Conservation (phyloP, 2,329 filamentous ascomycete genomes). For the Hymenoscyphus albidus region DNA sequence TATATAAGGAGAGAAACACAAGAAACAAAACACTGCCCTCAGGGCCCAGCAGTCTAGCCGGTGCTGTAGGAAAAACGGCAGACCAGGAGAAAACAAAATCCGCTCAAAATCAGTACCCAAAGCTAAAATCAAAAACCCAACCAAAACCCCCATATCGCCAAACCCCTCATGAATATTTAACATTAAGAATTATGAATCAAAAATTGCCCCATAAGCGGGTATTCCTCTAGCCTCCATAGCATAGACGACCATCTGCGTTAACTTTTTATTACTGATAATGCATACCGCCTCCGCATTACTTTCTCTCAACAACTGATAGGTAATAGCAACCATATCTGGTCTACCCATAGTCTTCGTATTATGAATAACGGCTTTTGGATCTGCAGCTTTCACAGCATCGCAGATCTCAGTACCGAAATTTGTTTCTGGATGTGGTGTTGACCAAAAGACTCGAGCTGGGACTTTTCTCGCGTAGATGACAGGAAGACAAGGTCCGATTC, state of each 20-base stretch:
- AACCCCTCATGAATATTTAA: not conserved
- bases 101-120: not conserved
- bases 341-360: conserved; percentile 36
- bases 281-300: conserved; percentile 39
- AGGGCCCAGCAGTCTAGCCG: not conserved
- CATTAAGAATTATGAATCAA: conserved; percentile 23
- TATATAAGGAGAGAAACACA: not conserved
- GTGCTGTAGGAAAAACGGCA: not conserved
- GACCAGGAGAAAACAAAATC: not conserved
- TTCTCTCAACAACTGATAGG: conserved; percentile 31
- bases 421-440: conserved; percentile 34
- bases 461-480: conserved; percentile 27
- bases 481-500: conserved; percentile 63
- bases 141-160: not conserved
- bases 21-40: not conserved
- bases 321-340: conserved; percentile 35
- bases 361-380: conserved; percentile 35
- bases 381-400: conserved; percentile 31
- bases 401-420: conserved; percentile 37
- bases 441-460: conserved; percentile 36
- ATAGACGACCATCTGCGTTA: conserved; percentile 39
- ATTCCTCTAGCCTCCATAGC: conserved; percentile 38
- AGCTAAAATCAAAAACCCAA: not conserved
- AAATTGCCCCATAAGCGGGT: conserved; percentile 35
- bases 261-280: conserved; percentile 38